Percentiles rank a stretch among this genome's conserved stretches.
Conservation (phyloP, 2,329 filamentous ascomycete genomes). For the Gaeumannomyces tritici region DNA sequence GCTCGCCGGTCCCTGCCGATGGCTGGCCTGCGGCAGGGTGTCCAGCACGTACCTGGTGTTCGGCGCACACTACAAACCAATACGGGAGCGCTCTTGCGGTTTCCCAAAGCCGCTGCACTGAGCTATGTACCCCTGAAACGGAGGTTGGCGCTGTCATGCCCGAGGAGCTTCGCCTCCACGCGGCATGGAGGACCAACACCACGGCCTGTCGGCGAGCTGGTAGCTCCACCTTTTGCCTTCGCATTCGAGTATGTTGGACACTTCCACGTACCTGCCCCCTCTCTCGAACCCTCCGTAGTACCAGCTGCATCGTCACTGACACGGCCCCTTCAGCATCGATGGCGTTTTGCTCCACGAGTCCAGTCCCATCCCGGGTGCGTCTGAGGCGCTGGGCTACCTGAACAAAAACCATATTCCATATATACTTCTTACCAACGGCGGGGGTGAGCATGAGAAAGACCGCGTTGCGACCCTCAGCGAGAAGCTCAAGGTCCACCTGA, state of each 20-base stretch:
- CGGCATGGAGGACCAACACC: neutral
- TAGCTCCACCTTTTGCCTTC: constrained; percentile 23
- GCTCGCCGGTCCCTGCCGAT: neutral
- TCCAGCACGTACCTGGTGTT: neutral
- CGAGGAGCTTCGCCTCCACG: neutral
- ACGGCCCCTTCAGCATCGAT: constrained; percentile 50
- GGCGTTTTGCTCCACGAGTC: constrained; percentile 85
- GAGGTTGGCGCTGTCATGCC: neutral
- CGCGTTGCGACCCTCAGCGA: constrained; percentile 60
- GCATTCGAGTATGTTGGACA: constrained; percentile 26
- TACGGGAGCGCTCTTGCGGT: neutral
- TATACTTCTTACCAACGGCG: constrained; percentile 92
- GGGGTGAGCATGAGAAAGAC: constrained; percentile 71
- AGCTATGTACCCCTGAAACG: neutral
- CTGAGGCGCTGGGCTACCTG: constrained; percentile 63
- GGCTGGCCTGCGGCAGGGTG: neutral
- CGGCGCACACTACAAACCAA: neutral
- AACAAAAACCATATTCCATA: constrained; percentile 73
- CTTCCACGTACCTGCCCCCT: neutral
- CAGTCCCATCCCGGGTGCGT: constrained; percentile 68
- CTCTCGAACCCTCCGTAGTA: neutral
- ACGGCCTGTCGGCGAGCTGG: neutral
- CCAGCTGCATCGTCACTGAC: neutral
- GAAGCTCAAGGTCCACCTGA: constrained; percentile 54
- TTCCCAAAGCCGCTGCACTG: neutral